A percentile compares a stretch with the other conserved stretches of the same genome.
phyloP scores from a whole-genome alignment of 805 yeast genomes.

The Saccharomycopsis malanga region DNA sequence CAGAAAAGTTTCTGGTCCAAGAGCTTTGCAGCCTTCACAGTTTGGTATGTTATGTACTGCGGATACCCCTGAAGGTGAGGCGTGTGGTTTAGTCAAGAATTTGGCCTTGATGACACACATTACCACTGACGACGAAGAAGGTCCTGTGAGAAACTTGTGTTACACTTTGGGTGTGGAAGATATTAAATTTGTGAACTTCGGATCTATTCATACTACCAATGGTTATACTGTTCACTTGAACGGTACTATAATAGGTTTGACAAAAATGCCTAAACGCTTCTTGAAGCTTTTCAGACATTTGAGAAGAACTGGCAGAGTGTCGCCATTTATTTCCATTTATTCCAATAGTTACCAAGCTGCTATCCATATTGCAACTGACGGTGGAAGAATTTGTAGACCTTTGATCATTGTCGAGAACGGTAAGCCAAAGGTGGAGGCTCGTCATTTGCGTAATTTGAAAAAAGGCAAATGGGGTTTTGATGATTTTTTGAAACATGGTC shows the following conservation, averaged over 20 bases:
- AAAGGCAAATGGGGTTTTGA: conserved; percentile 80
- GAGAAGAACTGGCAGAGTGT: conserved; percentile 77
- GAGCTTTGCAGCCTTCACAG: conserved; percentile 98
- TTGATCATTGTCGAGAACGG: conserved; percentile 75
- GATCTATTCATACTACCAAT: conserved; percentile 68
- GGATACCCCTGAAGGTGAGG: conserved; percentile 99
- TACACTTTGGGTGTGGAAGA: conserved; percentile 85
- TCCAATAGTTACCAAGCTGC: conserved; percentile 85
- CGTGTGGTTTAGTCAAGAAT: conserved; percentile 97
- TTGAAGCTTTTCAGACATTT: conserved; percentile 70
- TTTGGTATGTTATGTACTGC: conserved; percentile 98
- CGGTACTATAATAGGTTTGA: conserved; percentile 90
- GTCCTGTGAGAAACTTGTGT: conserved; percentile 73
- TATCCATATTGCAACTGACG: conserved; percentile 97
- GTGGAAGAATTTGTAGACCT: conserved; percentile 97
- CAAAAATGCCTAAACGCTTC: conserved; percentile 79
- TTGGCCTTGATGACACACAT: conserved; percentile 97
- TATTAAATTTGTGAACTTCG: conserved; percentile 71
- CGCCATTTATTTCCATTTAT: conserved; percentile 87
- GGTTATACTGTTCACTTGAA: conserved; percentile 82
- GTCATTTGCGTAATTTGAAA: conserved; percentile 58
- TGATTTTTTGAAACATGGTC: conserved; percentile 76
- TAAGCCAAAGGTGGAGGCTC: conserved; percentile 58
- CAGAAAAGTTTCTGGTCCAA: conserved; percentile 95
- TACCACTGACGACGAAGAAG: conserved; percentile 96